Evolutionary conservation across 192 early-diverging fungal genomes (phyloP).

Genomic region (Linnemannia zychae): DNA sequence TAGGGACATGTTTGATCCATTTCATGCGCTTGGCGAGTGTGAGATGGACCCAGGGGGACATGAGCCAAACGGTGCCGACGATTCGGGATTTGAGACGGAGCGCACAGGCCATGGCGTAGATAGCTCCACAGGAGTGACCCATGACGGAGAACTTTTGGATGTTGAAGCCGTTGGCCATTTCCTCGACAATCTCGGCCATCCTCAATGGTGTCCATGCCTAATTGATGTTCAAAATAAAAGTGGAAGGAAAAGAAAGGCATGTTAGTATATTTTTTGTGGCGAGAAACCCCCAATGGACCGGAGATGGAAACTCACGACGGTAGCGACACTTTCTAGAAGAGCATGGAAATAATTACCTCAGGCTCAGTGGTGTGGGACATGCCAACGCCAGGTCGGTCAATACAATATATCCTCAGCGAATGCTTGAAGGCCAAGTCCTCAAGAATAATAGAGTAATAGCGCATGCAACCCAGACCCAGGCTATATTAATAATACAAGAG

Average conservation of each 20-base stretch:
- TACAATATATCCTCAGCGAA: constrained; percentile 58
- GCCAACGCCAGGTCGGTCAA: constrained; percentile 59
- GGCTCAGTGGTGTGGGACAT: constrained; percentile 53
- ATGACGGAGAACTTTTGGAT: constrained; percentile 60
- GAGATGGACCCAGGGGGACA: constrained; percentile 59
- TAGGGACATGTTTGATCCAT: constrained; percentile 58
- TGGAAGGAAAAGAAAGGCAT: not conserved
- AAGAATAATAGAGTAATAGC: constrained; percentile 59
- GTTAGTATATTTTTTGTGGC: not conserved
- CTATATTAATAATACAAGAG: not conserved
- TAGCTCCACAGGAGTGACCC: constrained; percentile 60
- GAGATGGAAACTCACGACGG: too few relatives aligned
- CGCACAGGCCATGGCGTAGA: constrained; percentile 60
- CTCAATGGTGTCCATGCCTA: constrained; percentile 33
- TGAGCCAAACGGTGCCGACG: constrained; percentile 58
- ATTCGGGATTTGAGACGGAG: constrained; percentile 49
- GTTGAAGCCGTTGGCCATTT: constrained; percentile 57
- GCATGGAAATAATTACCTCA: constrained; percentile 21
- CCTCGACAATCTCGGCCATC: constrained; percentile 58
- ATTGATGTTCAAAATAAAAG: not conserved
- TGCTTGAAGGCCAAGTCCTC: constrained; percentile 60
- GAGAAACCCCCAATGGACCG: too few relatives aligned
- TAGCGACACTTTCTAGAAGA: too few relatives aligned
- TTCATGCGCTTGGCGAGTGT: constrained; percentile 60
- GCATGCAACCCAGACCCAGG: constrained; percentile 56